Evolutionary conservation across 129 eudicot species (phyloP).

Genomic region (Mikania micrantha): DNA sequence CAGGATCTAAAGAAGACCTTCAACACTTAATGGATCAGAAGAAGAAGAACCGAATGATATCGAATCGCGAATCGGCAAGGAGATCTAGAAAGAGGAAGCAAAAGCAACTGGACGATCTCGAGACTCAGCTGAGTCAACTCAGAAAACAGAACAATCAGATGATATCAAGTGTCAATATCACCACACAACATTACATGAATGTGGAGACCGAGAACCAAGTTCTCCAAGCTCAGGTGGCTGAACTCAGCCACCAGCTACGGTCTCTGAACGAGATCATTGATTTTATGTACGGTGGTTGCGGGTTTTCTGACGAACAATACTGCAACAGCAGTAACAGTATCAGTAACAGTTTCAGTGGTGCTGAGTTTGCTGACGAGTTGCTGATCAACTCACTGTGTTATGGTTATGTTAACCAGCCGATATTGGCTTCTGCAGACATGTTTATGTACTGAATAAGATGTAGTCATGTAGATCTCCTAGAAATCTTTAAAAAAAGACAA

Average conservation of each 20-base stretch:
- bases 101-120: conserved; percentile 71
- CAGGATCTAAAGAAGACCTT: conserved; percentile 54
- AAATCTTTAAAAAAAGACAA: neutral
- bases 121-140: conserved; percentile 51
- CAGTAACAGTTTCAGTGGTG: no score
- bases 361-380: conserved; percentile 36
- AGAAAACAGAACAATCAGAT: conserved; percentile 52
- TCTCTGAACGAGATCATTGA: conserved; percentile 55
- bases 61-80: conserved; percentile 93
- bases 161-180: conserved; percentile 34
- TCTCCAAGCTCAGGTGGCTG: conserved; percentile 64
- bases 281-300: neutral
- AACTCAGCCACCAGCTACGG: conserved; percentile 69
- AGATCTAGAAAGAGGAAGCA: conserved; percentile 77
- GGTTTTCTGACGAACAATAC: neutral
- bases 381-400: conserved; percentile 43
- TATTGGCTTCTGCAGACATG: conserved; percentile 70
- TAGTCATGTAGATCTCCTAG: conserved; percentile 3
- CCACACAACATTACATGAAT: conserved; percentile 47
- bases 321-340: neutral
- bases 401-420: conserved; percentile 47
- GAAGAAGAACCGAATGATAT: conserved; percentile 74
- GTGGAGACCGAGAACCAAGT: conserved; percentile 72
- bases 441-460: conserved; percentile 34
- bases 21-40: conserved; percentile 54